A percentile compares a stretch with the other conserved stretches of the same genome.
Evolutionary conservation across 75 land plant genomes (phyloP).

Genomic region (Azolla pinnata): DNA sequence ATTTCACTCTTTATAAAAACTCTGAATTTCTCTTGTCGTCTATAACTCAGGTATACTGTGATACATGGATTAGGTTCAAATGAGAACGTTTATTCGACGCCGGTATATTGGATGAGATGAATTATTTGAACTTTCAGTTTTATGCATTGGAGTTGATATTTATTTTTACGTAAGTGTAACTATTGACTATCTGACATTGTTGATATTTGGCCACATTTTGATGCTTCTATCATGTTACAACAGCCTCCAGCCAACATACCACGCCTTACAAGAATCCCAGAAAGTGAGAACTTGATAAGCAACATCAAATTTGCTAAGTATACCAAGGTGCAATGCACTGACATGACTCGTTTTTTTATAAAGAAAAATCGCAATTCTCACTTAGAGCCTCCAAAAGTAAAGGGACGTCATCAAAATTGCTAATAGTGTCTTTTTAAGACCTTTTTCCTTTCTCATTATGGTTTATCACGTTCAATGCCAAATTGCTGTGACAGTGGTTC

Average conservation of each 20-base stretch:
- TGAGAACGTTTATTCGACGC: constrained; percentile 1
- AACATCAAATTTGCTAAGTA: constrained; percentile 63
- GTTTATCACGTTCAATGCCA: too few species aligned
- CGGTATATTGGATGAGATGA: neutral
- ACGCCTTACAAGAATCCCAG: constrained; percentile 18
- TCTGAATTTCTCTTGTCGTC: too few species aligned
- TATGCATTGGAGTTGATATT: too few species aligned
- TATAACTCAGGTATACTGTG: constrained; percentile 77
- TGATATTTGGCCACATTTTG: neutral
- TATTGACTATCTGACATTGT: constrained; percentile 22
- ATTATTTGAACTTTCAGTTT: too few species aligned
- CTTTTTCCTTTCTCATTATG: too few species aligned
- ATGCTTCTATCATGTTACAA: neutral
- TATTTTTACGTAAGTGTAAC: constrained; percentile 17
- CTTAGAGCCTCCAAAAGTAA: too few species aligned
- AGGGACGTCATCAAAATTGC: too few species aligned
- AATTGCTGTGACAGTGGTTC: constrained; percentile 29
- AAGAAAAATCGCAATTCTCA: too few species aligned
- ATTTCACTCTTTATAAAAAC: neutral
- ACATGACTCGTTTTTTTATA: too few species aligned
- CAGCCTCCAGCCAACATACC: constrained; percentile 62
- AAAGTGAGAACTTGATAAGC: constrained; percentile 18
- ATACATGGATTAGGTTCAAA: constrained; percentile 40
- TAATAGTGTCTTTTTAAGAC: too few species aligned
- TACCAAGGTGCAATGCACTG: constrained; percentile 69